Base-by-base conservation (phyloP, 441 rosid genomes). In the Macaranga tanarius region DNA sequence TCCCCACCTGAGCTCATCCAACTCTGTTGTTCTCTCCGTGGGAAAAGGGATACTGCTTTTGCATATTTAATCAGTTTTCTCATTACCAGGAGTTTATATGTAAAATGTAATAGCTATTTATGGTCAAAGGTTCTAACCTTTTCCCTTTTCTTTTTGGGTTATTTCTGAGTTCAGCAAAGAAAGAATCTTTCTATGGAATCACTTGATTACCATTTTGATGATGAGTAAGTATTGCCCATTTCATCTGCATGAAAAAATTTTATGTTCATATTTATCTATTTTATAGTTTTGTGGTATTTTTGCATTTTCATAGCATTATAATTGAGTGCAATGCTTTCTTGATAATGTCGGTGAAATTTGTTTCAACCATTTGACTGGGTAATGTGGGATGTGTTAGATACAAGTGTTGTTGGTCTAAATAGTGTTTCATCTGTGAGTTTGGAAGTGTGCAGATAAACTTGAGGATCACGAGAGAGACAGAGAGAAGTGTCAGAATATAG, bases 151-250 rank as follows among this genome's bases (percentile, higher is more conserved):
- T 40, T 65, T 56, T 62, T 73, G 71, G 65, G 20, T 69, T 22
- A 67, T 45, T 42, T 7, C 2, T 62, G 73, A 51, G 45, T 80
- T 74, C 87, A 96, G 99, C 97, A 84, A 47, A 92, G 73, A 85
- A 96, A 86, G 89, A 87, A 91, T 78, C 95, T 85, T 45, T 87
- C 98, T 31, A 83, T 86, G 97, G 98, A 91, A 78, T 88, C 92
- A 74, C 80, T 85, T 73, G 92, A 91, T 82, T 83, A 47, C 65
- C 52, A 82, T 69, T 28, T 67, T 52, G 88, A 89, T 73, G 92
- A 87, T 20, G 92, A 89, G 98, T 93, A 91, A 84, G 97, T 90
- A 76, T 77, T 75, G 38, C 52, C 67, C 26, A 62, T 61, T 44
- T 76, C 76, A 73, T 63, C 26, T 76, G n/a, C 75, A 54, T 62